These are phyloP conservation scores for Geranium incanum DNA, from an alignment of 441 rosid genomes.

Conservation along the genomic window DNA sequence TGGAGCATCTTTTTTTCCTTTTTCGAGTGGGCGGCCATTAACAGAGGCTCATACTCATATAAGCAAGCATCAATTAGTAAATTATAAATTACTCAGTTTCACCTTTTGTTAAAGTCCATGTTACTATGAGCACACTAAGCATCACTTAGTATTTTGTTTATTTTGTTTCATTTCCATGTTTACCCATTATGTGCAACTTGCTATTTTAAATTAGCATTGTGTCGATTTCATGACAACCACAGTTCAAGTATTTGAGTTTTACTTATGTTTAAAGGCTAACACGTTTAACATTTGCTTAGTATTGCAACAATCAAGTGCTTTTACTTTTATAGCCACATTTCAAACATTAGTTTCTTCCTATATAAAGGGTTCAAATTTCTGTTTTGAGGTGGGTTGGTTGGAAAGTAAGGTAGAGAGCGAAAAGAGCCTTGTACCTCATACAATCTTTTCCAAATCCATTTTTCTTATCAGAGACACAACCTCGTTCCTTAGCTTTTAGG, in stretches of 20 bases:
- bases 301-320: background rate
- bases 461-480: background rate
- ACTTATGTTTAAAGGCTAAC: background rate
- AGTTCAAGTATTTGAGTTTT: background rate
- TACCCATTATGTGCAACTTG: background rate
- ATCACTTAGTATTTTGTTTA: background rate
- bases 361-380: background rate
- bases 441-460: background rate
- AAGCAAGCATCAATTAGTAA: background rate
- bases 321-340: background rate
- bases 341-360: background rate
- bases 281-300: background rate
- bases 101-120: background rate
- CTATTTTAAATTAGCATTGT: background rate
- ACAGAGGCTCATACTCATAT: constrained; percentile 7
- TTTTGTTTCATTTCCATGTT: background rate
- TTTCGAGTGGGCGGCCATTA: background rate
- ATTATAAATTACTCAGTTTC: background rate
- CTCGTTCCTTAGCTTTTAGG: background rate
- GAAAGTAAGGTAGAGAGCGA: background rate
- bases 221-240: background rate
- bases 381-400: background rate
- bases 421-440: background rate
- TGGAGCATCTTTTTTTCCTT: background rate
- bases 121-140: background rate